These are phyloP conservation scores for Amoeboaphelidium protococcarum DNA, from an alignment of 371 early-diverging fungal genomes.

Conservation along the genomic window DNA sequence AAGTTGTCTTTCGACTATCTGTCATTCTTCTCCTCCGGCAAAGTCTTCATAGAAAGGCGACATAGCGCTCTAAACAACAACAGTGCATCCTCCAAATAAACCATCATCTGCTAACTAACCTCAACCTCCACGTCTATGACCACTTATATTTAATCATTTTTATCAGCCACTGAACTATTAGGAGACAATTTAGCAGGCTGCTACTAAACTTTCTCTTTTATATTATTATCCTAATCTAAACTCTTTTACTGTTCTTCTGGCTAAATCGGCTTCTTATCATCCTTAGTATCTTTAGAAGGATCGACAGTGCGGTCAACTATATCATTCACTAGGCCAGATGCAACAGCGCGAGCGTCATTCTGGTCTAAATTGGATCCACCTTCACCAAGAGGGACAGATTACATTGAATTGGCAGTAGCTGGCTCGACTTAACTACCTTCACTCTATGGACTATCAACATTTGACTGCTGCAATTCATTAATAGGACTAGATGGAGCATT, in stretches of 20 bases:
- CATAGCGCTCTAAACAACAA: slow-evolving; percentile 72
- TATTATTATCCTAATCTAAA: slow-evolving; percentile 2
- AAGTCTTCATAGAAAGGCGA: slow-evolving; percentile 56
- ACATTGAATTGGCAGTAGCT: too few species aligned
- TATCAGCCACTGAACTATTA: not conserved
- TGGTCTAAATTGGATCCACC: too few species aligned
- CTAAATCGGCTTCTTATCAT: slow-evolving; percentile 1
- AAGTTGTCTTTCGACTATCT: slow-evolving; percentile 6
- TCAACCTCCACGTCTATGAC: too few species aligned
- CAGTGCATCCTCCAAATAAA: slow-evolving; percentile 44
- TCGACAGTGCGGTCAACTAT: too few species aligned
- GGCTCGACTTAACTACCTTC: too few species aligned
- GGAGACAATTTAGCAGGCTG: slow-evolving; percentile 1
- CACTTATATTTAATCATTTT: too few species aligned
- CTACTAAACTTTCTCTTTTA: slow-evolving; percentile 6
- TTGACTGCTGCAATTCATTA: too few species aligned
- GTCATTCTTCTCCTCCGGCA: slow-evolving; percentile 21
- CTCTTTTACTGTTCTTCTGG: slow-evolving; percentile 5
- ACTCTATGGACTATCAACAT: too few species aligned
- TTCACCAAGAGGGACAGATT: too few species aligned
- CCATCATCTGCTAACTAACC: not conserved
- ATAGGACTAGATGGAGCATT: too few species aligned
- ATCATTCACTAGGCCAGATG: too few species aligned
- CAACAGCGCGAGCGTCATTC: too few species aligned
- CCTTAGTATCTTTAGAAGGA: not conserved